Evolutionary conservation across 2,329 filamentous ascomycete genomes (phyloP).

Genomic region (Aspergillus puulaauensis): DNA sequence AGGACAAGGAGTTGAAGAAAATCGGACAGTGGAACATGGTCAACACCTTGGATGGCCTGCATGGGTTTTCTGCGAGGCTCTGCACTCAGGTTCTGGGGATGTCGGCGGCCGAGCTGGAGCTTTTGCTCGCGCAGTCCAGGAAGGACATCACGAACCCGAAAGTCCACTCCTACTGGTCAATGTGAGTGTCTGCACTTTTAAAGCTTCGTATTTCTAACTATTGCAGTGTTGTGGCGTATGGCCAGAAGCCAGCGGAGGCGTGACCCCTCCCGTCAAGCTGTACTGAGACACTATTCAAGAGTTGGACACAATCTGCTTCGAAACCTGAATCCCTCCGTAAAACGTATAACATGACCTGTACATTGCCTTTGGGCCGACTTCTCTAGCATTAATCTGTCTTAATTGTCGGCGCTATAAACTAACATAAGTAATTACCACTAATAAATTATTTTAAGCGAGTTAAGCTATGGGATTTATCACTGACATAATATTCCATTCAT

Average conservation of each 20-base stretch:
- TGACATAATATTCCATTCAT: too few relatives aligned
- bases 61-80: slow-evolving; percentile 1
- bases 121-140: neutral
- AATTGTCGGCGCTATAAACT: too few relatives aligned
- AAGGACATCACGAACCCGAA: slow-evolving; percentile 1
- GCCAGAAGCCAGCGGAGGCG: neutral
- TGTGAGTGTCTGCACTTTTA: neutral
- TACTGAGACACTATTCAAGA: too few relatives aligned
- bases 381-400: too few relatives aligned
- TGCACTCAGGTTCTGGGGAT: slow-evolving; percentile 7
- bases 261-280: too few relatives aligned
- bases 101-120: neutral
- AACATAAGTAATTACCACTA: too few relatives aligned
- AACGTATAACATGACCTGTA: too few relatives aligned
- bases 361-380: too few relatives aligned
- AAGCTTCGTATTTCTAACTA: neutral
- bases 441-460: too few relatives aligned
- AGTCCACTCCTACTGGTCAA: slow-evolving; percentile 4
- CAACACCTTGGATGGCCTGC: slow-evolving; percentile 3
- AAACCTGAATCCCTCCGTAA: too few relatives aligned
- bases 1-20: slow-evolving; percentile 27
- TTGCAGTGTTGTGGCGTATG: slow-evolving; percentile 1
- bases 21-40: slow-evolving; percentile 18
- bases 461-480: too few relatives aligned
- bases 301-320: too few relatives aligned